Conservation (phyloP, 148 eudicot species). For the Tetragonia tetragonoides region DNA sequence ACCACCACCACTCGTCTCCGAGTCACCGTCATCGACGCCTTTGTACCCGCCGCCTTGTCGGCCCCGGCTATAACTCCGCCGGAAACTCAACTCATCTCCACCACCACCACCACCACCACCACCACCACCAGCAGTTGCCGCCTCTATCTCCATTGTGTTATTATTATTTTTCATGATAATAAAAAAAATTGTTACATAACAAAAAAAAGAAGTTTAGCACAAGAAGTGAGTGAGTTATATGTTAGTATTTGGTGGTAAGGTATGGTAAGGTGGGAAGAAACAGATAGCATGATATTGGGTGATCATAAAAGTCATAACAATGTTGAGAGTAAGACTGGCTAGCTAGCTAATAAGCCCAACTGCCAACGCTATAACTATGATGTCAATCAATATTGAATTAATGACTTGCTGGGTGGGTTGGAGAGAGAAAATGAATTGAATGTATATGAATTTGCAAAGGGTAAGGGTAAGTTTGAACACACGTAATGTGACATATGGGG, state of each 20-base stretch:
- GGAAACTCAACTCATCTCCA: slow-evolving; percentile 7
- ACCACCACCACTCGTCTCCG: slow-evolving; percentile 32
- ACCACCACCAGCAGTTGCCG: neutral
- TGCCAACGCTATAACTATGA: slow-evolving; percentile 19
- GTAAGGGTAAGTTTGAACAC: neutral
- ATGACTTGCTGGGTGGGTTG: neutral
- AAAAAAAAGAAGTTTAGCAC: too few relatives aligned
- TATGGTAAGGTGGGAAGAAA: neutral
- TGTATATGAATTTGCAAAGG: too few relatives aligned
- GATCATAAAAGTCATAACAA: too few relatives aligned
- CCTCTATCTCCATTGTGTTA: slow-evolving; percentile 31
- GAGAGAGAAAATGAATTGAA: neutral
- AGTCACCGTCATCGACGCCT: neutral
- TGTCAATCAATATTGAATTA: slow-evolving; percentile 15
- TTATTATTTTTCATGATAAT: too few relatives aligned
- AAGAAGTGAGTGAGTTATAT: too few relatives aligned
- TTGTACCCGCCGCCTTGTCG: slow-evolving; percentile 9
- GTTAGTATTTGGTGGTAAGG: neutral
- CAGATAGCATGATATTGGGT: too few relatives aligned
- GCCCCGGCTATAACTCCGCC: slow-evolving; percentile 12
- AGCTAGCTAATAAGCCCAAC: neutral
- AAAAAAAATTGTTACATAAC: too few relatives aligned
- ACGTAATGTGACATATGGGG: slow-evolving; percentile 24
- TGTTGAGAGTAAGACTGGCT: too few relatives aligned
- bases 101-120: neutral